A percentile compares a stretch with the other conserved stretches of the same genome.
Evolutionary conservation across 2,329 filamentous ascomycete genomes (phyloP).

Genomic region (Metarhizium anisopliae): DNA sequence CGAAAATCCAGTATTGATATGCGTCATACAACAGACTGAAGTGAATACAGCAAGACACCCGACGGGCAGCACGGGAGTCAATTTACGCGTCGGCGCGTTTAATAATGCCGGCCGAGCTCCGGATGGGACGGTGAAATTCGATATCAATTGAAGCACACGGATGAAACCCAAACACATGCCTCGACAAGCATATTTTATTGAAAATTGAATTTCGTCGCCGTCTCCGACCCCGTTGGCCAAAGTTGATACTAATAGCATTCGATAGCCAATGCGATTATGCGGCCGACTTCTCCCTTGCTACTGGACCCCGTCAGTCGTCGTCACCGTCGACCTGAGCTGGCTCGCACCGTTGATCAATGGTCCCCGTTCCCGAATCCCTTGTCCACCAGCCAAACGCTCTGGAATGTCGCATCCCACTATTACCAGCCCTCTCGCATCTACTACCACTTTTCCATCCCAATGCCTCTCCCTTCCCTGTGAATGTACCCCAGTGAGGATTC

Average conservation of each 20-base stretch:
- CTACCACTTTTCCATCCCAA: background rate
- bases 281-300: background rate
- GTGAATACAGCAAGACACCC: background rate
- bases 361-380: background rate
- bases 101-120: background rate
- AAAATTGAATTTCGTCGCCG: conserved; percentile 1
- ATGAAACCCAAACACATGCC: background rate
- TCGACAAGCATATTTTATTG: conserved; percentile 1
- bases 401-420: conserved; percentile 7
- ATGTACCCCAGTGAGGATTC: conserved; percentile 1
- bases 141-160: background rate
- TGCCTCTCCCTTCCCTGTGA: conserved; percentile 8
- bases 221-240: background rate
- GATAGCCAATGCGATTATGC: no score
- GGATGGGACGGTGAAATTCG: background rate
- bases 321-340: background rate
- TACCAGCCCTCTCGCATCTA: conserved; percentile 3
- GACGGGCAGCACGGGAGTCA: background rate
- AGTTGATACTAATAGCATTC: background rate
- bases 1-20: no score
- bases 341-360: background rate
- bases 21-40: no score
- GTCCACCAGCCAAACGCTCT: conserved; percentile 1
- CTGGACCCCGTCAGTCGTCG: background rate
- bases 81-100: background rate